Evolutionary conservation across 192 early-diverging fungal genomes (phyloP).

Genomic region (Chytriomyces sp.): DNA sequence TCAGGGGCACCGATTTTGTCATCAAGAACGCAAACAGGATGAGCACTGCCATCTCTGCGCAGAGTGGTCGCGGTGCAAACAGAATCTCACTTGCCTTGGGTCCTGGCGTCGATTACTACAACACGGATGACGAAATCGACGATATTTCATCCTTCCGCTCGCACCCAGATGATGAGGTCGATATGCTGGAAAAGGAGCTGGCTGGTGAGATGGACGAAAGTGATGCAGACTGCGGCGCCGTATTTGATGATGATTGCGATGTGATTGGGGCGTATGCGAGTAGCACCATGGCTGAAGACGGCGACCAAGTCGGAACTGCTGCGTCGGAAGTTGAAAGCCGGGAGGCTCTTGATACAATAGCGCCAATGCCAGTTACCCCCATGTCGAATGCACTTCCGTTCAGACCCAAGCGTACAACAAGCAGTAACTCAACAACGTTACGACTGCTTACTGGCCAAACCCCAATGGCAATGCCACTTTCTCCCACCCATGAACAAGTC

Average conservation of each 20-base stretch:
- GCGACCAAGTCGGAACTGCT: neutral
- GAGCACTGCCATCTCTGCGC: conserved; percentile 24
- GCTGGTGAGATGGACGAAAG: conserved; percentile 4
- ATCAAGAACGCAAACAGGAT: conserved; percentile 19
- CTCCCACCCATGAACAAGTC: neutral
- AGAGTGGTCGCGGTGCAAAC: conserved; percentile 7
- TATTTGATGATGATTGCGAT: neutral
- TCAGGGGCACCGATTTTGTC: conserved; percentile 24
- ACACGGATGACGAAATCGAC: neutral
- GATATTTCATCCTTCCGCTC: neutral
- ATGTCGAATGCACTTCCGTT: neutral
- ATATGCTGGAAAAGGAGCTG: conserved; percentile 12
- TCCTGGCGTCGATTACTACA: neutral
- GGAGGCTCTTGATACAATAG: neutral
- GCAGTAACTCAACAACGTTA: neutral
- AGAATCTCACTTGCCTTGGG: neutral
- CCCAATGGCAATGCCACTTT: neutral
- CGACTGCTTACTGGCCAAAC: neutral
- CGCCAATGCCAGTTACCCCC: neutral
- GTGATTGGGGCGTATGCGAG: neutral
- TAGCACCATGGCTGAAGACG: neutral
- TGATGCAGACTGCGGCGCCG: neutral
- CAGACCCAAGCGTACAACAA: neutral
- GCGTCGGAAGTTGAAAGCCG: neutral
- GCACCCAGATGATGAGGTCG: neutral